phyloP scores from a whole-genome alignment of 768 basidiomycete species.

The Lanmaoa rubissima region DNA sequence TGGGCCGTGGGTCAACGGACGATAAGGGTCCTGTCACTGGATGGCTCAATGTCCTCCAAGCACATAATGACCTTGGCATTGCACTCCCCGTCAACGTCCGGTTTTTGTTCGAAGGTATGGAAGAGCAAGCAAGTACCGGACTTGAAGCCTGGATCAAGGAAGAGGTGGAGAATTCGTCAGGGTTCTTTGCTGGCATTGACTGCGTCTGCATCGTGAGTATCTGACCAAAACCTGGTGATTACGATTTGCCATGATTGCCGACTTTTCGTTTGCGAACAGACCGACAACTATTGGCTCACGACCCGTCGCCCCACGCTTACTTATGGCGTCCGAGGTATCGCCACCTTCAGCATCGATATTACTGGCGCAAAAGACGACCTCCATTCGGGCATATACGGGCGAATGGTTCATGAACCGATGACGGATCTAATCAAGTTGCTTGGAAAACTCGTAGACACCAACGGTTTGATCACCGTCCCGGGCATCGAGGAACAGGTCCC shows the following conservation, averaged over 20 bases:
- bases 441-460: constrained; percentile 69
- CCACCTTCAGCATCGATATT: constrained; percentile 77
- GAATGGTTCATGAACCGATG: constrained; percentile 83
- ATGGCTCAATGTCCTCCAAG: constrained; percentile 87
- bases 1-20: constrained; percentile 83
- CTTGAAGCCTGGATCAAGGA: constrained; percentile 66
- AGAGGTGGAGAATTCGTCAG: constrained; percentile 37
- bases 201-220: constrained; percentile 79
- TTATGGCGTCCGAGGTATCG: constrained; percentile 80
- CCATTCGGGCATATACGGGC: constrained; percentile 83
- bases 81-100: constrained; percentile 84
- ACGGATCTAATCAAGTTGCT: constrained; percentile 78
- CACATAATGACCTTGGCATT: constrained; percentile 63
- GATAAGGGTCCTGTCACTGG: constrained; percentile 88
- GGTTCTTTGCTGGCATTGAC: constrained; percentile 80
- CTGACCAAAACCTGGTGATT: background rate
- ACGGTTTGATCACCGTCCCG: constrained; percentile 77
- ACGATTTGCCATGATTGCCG: background rate
- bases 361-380: constrained; percentile 81
- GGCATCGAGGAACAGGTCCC: constrained; percentile 82
- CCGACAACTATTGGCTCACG: constrained; percentile 91
- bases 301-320: constrained; percentile 71
- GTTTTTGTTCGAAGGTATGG: constrained; percentile 93
- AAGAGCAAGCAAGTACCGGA: constrained; percentile 48
- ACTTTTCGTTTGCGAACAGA: constrained; percentile 36